These are phyloP conservation scores for Sporothrix sp. DNA, from an alignment of 2,329 filamentous ascomycete genomes.

Conservation along the genomic window DNA sequence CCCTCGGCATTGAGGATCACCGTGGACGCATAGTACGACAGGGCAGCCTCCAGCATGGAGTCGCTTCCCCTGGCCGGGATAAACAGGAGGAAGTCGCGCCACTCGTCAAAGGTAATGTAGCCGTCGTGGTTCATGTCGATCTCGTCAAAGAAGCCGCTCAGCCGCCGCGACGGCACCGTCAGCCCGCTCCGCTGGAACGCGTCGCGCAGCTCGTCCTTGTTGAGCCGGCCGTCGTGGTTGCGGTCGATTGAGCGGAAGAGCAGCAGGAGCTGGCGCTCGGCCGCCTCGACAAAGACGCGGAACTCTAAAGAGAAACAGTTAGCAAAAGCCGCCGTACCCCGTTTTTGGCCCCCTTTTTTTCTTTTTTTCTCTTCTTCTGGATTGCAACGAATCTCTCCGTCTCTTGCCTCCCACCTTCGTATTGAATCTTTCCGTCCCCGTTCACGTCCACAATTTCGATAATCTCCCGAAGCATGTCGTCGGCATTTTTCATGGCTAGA, in stretches of 20 bases:
- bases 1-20: slow-evolving; percentile 87
- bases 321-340: neutral
- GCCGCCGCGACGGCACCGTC: slow-evolving; percentile 62
- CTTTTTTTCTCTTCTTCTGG: neutral
- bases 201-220: slow-evolving; percentile 69
- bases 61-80: slow-evolving; percentile 57
- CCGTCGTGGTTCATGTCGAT: slow-evolving; percentile 87
- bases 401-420: slow-evolving; percentile 55
- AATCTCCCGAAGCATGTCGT: slow-evolving; percentile 71
- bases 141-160: slow-evolving; percentile 79
- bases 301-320: slow-evolving; percentile 55
- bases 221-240: slow-evolving; percentile 75
- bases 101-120: slow-evolving; percentile 83
- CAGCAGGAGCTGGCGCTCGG: slow-evolving; percentile 70
- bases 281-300: slow-evolving; percentile 73
- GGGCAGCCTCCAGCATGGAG: slow-evolving; percentile 66
- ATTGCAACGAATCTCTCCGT: neutral
- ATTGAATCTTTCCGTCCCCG: slow-evolving; percentile 82
- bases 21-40: slow-evolving; percentile 86
- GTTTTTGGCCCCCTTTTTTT: neutral
- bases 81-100: slow-evolving; percentile 93
- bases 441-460: slow-evolving; percentile 74
- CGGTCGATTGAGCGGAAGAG: slow-evolving; percentile 83
- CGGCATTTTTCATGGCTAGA: slow-evolving; percentile 81
- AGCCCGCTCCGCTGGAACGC: slow-evolving; percentile 75